Conservation (phyloP, 2,329 filamentous ascomycete genomes). For the Aspergillus persii region DNA sequence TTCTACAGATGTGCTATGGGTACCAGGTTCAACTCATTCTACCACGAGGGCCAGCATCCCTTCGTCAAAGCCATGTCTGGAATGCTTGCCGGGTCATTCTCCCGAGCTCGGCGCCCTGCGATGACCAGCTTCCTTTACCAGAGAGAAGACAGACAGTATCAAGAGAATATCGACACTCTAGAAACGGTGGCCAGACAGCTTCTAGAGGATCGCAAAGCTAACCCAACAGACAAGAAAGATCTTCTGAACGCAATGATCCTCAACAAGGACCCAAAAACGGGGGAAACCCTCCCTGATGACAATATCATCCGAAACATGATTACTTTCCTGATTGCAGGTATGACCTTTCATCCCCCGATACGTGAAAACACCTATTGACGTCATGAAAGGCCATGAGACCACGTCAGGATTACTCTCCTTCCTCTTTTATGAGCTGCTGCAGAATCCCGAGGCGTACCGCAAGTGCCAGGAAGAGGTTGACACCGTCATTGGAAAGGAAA, state of each 20-base stretch:
- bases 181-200: conserved; percentile 59
- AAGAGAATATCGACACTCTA: conserved; percentile 42
- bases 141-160: conserved; percentile 27
- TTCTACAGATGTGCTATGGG: conserved; percentile 57
- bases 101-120: conserved; percentile 48
- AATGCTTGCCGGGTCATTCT: conserved; percentile 59
- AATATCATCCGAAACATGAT: conserved; percentile 69
- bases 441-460: conserved; percentile 58
- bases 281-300: conserved; percentile 60
- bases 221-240: conserved; percentile 61
- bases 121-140: conserved; percentile 47
- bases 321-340: conserved; percentile 37
- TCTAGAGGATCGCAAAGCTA: conserved; percentile 56
- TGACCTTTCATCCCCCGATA: too few relatives aligned
- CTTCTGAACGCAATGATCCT: conserved; percentile 68
- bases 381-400: conserved; percentile 60
- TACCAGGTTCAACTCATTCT: conserved; percentile 75
- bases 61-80: conserved; percentile 67
- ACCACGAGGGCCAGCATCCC: conserved; percentile 65
- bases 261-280: conserved; percentile 65
- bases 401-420: conserved; percentile 68
- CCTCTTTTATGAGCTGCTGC: conserved; percentile 62
- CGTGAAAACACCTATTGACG: too few relatives aligned
- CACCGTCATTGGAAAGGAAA: conserved; percentile 57
- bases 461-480: conserved; percentile 69